These are phyloP conservation scores for Ceratobasidium theobromae DNA, from an alignment of 1,284 basidiomycete genomes.

Conservation along the genomic window DNA sequence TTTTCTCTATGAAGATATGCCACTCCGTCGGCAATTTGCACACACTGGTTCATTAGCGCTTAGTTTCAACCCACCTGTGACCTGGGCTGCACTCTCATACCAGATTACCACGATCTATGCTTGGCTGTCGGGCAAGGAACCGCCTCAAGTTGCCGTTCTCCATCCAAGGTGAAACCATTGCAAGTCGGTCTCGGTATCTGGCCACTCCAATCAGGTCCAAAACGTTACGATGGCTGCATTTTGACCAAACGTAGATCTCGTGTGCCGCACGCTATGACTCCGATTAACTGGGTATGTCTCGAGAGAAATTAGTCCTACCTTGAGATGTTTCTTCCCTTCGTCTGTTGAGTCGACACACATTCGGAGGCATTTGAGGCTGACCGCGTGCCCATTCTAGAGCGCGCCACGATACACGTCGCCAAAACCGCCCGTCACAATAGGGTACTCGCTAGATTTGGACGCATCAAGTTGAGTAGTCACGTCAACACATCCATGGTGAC, in stretches of 20 bases:
- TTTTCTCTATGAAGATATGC: neutral
- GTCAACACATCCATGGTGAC: neutral
- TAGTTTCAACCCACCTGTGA: neutral
- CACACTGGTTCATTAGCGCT: neutral
- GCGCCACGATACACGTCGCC: neutral
- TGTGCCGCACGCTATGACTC: neutral
- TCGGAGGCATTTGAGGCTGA: neutral
- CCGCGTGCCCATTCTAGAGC: neutral
- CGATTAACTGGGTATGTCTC: too few species aligned
- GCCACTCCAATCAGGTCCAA: neutral
- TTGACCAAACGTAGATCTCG: constrained; percentile 1
- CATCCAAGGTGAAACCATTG: constrained; percentile 6
- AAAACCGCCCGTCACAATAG: neutral
- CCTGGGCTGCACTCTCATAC: neutral
- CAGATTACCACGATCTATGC: neutral
- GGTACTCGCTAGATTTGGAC: neutral
- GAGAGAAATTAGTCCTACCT: too few species aligned
- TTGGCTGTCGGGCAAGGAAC: neutral
- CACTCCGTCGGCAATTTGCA: neutral
- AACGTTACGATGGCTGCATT: neutral
- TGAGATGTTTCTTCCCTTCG: neutral
- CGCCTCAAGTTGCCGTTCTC: neutral
- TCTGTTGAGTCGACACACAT: neutral
- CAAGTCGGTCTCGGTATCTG: neutral
- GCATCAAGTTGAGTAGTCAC: neutral